A percentile compares a stretch with the other conserved stretches of the same genome.
Evolutionary conservation across 441 rosid genomes (phyloP).

Genomic region (Croton laevigatus): DNA sequence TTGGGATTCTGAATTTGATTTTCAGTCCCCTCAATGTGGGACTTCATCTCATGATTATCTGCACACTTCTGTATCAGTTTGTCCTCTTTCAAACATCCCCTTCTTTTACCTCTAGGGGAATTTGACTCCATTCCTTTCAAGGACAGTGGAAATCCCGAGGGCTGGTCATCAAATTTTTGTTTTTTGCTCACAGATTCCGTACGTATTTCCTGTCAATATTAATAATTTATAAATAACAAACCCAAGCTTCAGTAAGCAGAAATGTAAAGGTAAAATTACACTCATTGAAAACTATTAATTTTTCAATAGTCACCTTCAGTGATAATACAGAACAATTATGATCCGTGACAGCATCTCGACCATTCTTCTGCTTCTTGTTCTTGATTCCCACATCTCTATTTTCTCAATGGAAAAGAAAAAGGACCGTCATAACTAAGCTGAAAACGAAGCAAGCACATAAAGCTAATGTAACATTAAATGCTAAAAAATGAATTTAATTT

Average conservation of each 20-base stretch:
- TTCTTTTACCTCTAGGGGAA: conserved; percentile 1
- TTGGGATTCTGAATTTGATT: not conserved
- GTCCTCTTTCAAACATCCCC: conserved; percentile 14
- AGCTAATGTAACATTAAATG: not conserved
- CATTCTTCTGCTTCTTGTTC: not conserved
- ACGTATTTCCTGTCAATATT: not conserved
- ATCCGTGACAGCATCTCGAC: not conserved
- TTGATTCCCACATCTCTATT: not conserved
- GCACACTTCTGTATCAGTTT: not conserved
- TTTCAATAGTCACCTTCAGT: not conserved
- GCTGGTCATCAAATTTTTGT: not conserved
- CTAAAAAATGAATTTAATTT: not conserved
- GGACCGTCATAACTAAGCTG: not conserved
- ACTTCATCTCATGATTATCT: not conserved
- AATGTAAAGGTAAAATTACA: not conserved
- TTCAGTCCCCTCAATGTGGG: conserved; percentile 1
- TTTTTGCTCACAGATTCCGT: not conserved
- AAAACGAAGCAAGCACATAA: not conserved
- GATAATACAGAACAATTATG: not conserved
- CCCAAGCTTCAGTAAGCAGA: not conserved
- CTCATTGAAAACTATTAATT: not conserved
- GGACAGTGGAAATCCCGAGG: not conserved
- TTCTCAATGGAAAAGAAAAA: not conserved
- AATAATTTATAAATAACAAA: not conserved
- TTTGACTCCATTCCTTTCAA: not conserved